Conservation (phyloP, 441 rosid genomes). For the Pelargonium hybrid region DNA sequence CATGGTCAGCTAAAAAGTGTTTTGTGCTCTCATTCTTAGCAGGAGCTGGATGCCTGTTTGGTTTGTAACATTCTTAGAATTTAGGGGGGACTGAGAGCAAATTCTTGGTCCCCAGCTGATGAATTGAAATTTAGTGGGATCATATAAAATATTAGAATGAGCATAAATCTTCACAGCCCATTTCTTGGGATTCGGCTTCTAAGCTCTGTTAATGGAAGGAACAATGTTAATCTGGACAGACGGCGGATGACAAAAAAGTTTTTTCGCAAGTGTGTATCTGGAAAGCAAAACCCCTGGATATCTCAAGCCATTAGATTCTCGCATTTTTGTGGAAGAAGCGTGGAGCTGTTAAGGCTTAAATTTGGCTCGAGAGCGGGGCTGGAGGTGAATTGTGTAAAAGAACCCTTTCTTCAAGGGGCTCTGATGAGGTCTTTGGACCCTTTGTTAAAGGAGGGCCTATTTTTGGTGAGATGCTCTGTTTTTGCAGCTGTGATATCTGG, state of each 20-base stretch:
- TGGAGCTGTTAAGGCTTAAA: conserved; percentile 49
- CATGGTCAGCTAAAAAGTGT: neutral
- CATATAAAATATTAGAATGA: conserved; percentile 35
- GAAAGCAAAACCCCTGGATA: conserved; percentile 60
- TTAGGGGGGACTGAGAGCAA: conserved; percentile 42
- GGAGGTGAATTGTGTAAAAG: conserved; percentile 50
- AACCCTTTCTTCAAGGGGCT: conserved; percentile 53
- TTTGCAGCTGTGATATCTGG: conserved; percentile 69
- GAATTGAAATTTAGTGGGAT: conserved; percentile 21
- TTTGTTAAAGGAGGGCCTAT: conserved; percentile 50
- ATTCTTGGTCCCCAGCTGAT: conserved; percentile 76
- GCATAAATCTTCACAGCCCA: conserved; percentile 39
- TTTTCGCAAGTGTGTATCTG: conserved; percentile 30
- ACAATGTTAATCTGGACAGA: conserved; percentile 22
- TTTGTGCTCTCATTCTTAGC: conserved; percentile 1
- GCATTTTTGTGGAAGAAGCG: conserved; percentile 53
- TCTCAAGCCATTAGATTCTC: conserved; percentile 54
- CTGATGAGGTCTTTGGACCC: conserved; percentile 58
- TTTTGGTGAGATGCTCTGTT: conserved; percentile 70
- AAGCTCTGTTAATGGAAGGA: conserved; percentile 21
- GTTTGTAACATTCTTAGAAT: conserved; percentile 11
- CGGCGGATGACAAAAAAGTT: conserved; percentile 25
- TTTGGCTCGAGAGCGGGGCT: conserved; percentile 47
- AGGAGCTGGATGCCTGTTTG: conserved; percentile 20
- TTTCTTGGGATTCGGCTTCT: conserved; percentile 41